These are phyloP conservation scores for Lyophyllum semitale DNA, from an alignment of 768 basidiomycete genomes.

Conservation along the genomic window DNA sequence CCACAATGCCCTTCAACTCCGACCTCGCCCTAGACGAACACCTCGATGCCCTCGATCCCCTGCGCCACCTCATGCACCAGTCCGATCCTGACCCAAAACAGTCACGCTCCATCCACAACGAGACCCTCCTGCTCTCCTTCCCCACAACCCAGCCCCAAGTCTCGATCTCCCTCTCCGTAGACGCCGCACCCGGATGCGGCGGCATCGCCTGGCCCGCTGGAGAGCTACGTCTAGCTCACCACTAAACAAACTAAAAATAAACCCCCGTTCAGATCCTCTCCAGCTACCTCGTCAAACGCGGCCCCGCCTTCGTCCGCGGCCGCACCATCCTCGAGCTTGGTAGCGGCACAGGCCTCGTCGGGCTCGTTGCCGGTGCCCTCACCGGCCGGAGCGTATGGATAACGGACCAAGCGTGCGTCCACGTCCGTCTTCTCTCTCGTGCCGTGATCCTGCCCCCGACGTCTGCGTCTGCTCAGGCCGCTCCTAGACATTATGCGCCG, in stretches of 20 bases:
- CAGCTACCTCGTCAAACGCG: constrained; percentile 66
- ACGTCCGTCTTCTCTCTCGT: background rate
- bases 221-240: constrained; percentile 55
- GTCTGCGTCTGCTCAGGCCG: constrained; percentile 47
- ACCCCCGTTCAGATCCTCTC: constrained; percentile 64
- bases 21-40: constrained; percentile 52
- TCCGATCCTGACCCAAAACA: constrained; percentile 48
- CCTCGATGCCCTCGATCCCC: constrained; percentile 58
- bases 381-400: constrained; percentile 63
- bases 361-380: constrained; percentile 74
- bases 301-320: constrained; percentile 47
- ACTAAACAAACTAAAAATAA: background rate
- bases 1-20: constrained; percentile 19
- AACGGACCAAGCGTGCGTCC: constrained; percentile 88
- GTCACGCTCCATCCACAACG: constrained; percentile 47
- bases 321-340: constrained; percentile 81
- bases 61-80: constrained; percentile 57
- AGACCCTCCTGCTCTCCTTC: constrained; percentile 49
- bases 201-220: constrained; percentile 94
- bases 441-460: background rate
- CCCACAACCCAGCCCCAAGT: constrained; percentile 29
- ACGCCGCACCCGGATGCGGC: constrained; percentile 87
- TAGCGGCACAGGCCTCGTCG: constrained; percentile 92
- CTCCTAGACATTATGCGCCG: constrained; percentile 76
- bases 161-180: constrained; percentile 58